Percentiles rank a stretch among this genome's conserved stretches.
phyloP scores from a whole-genome alignment of 345 rosid species.

The Streptanthus diversifolius region DNA sequence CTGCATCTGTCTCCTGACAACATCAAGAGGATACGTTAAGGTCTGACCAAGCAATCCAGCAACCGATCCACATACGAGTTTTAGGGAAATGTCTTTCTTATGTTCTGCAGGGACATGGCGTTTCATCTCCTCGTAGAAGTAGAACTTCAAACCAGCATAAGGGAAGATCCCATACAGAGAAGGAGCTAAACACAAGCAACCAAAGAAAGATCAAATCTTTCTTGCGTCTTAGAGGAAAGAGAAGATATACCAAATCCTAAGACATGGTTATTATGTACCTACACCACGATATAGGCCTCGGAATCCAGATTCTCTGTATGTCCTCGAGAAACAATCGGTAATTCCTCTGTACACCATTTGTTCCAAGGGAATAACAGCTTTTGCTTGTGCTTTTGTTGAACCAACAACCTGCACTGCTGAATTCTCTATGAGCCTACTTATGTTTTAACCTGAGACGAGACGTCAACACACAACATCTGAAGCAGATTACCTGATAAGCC shows the following conservation, averaged over 20 bases:
- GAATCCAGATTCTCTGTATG: slow-evolving; percentile 61
- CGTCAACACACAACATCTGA: background rate
- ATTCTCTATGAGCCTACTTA: slow-evolving; percentile 12
- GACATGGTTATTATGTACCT: slow-evolving; percentile 46
- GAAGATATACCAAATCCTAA: slow-evolving; percentile 6
- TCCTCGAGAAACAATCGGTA: slow-evolving; percentile 74
- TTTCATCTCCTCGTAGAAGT: slow-evolving; percentile 96
- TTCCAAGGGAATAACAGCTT: slow-evolving; percentile 39
- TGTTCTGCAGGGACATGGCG: slow-evolving; percentile 71
- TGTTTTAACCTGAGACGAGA: background rate
- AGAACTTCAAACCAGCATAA: slow-evolving; percentile 94
- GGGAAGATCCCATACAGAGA: slow-evolving; percentile 94
- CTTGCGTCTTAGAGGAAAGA: background rate
- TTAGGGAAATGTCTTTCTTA: slow-evolving; percentile 65
- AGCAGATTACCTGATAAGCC: slow-evolving; percentile 75
- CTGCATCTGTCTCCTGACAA: slow-evolving; percentile 98
- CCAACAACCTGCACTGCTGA: slow-evolving; percentile 58
- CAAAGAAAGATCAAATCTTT: slow-evolving; percentile 20
- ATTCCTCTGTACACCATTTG: slow-evolving; percentile 64
- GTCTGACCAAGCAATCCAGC: slow-evolving; percentile 93
- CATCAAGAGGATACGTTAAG: slow-evolving; percentile 93
- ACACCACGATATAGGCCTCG: slow-evolving; percentile 93
- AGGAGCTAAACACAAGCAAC: slow-evolving; percentile 53
- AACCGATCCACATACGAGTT: slow-evolving; percentile 79
- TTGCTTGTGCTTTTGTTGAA: slow-evolving; percentile 45